These are phyloP conservation scores for Mortierella alpina DNA, from an alignment of 192 early-diverging fungal genomes.

Conservation along the genomic window DNA sequence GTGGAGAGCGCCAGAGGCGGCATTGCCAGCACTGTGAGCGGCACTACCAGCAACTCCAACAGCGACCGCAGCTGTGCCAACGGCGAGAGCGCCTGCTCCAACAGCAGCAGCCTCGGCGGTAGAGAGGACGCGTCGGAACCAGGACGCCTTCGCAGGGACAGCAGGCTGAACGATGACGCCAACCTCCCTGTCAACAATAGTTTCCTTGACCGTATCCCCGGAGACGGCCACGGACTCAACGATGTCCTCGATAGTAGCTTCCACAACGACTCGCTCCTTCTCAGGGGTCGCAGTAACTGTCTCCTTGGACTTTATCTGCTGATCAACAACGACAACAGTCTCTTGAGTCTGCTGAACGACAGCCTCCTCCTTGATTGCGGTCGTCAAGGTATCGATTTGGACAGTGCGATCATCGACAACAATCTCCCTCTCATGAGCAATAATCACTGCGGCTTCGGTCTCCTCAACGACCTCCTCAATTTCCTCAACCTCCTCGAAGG, in stretches of 20 bases:
- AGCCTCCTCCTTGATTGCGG: too few species aligned
- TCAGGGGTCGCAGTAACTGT: neutral
- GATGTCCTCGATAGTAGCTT: neutral
- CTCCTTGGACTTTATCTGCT: neutral
- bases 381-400: too few species aligned
- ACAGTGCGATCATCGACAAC: constrained; percentile 2
- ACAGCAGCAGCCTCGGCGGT: constrained; percentile 3
- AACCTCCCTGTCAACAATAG: constrained; percentile 3
- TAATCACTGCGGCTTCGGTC: constrained; percentile 17
- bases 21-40: neutral
- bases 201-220: neutral
- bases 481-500: constrained; percentile 30
- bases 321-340: constrained; percentile 2
- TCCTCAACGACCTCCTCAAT: constrained; percentile 45
- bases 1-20: constrained; percentile 10
- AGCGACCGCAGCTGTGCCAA: constrained; percentile 1
- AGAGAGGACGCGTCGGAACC: constrained; percentile 9
- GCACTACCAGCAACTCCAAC: neutral
- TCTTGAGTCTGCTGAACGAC: constrained; percentile 9
- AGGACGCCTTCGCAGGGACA: constrained; percentile 6
- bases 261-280: neutral
- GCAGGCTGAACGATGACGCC: constrained; percentile 2
- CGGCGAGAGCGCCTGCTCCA: constrained; percentile 3
- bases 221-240: neutral
- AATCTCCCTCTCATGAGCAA: constrained; percentile 24